These are phyloP conservation scores for Leucocoprinus birnbaumii DNA, from an alignment of 768 basidiomycete species.

Conservation along the genomic window DNA sequence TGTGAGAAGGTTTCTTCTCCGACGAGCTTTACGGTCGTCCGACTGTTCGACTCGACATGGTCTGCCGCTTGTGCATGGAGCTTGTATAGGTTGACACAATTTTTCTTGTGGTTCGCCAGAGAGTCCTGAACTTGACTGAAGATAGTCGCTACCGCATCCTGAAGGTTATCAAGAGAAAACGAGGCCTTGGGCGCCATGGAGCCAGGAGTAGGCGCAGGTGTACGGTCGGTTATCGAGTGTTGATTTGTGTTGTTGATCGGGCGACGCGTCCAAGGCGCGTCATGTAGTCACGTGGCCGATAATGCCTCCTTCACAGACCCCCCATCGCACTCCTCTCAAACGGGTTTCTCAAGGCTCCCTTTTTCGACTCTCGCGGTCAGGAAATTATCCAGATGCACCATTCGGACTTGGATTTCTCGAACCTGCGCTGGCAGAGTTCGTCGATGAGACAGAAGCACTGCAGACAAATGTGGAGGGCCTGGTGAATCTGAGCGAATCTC, in stretches of 20 bases:
- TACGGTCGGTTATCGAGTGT: neutral
- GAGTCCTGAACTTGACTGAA: slow-evolving; percentile 84
- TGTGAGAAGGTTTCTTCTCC: slow-evolving; percentile 84
- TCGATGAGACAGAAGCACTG: slow-evolving; percentile 83
- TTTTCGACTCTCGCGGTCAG: slow-evolving; percentile 78
- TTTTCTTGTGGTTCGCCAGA: slow-evolving; percentile 90
- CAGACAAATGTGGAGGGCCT: slow-evolving; percentile 74
- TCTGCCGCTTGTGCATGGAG: slow-evolving; percentile 66
- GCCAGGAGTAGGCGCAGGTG: neutral
- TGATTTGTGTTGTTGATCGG: slow-evolving; percentile 1
- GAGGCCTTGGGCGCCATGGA: slow-evolving; percentile 14
- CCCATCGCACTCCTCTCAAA: slow-evolving; percentile 79
- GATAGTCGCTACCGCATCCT: slow-evolving; percentile 33
- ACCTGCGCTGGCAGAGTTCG: slow-evolving; percentile 79
- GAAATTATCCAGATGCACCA: slow-evolving; percentile 69
- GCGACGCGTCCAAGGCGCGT: slow-evolving; percentile 9
- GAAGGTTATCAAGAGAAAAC: slow-evolving; percentile 27
- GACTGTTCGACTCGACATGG: slow-evolving; percentile 48
- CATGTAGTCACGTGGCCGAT: slow-evolving; percentile 7
- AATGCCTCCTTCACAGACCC: slow-evolving; percentile 36
- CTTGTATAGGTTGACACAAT: slow-evolving; percentile 83
- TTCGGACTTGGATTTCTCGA: slow-evolving; percentile 85
- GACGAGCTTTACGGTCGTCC: slow-evolving; percentile 44
- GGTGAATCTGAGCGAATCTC: slow-evolving; percentile 65
- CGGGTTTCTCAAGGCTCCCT: slow-evolving; percentile 92